phyloP scores from a whole-genome alignment of 2,329 filamentous ascomycete genomes.

The Claviceps monticola region DNA sequence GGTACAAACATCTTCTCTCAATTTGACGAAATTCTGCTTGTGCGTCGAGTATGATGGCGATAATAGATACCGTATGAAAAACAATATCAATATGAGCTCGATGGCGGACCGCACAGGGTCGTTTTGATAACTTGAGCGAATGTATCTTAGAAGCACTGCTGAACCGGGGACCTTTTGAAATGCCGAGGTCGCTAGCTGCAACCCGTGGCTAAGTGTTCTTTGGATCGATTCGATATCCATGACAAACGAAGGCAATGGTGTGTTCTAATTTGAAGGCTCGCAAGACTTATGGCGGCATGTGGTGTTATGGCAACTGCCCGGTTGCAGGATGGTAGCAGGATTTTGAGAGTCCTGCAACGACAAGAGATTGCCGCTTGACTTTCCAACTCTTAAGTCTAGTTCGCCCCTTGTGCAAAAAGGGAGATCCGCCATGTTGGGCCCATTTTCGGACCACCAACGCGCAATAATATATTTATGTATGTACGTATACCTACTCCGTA shows the following conservation, averaged over 20 bases:
- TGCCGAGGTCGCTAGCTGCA: conserved; percentile 40
- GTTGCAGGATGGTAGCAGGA: too few species aligned
- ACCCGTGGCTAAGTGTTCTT: conserved; percentile 32
- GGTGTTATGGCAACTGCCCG: background rate
- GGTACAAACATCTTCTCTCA: conserved; percentile 56
- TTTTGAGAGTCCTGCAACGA: background rate
- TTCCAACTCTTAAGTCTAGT: background rate
- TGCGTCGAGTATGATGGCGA: conserved; percentile 85
- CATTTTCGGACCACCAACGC: background rate
- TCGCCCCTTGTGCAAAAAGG: too few species aligned
- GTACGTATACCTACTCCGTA: too few species aligned
- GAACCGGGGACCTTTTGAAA: conserved; percentile 92
- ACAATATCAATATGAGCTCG: conserved; percentile 85
- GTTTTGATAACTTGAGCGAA: conserved; percentile 94
- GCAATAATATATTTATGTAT: too few species aligned
- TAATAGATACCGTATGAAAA: conserved; percentile 86
- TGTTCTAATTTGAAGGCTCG: background rate
- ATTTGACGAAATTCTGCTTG: conserved; percentile 76
- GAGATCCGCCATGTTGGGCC: background rate
- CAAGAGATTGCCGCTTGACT: background rate
- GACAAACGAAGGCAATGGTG: background rate
- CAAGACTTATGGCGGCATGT: background rate
- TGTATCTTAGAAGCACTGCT: conserved; percentile 85
- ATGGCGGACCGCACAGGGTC: conserved; percentile 89
- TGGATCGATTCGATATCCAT: conserved; percentile 55